Base-by-base conservation (phyloP, 2,329 filamentous ascomycete species). In the Monilinia fructicola region DNA sequence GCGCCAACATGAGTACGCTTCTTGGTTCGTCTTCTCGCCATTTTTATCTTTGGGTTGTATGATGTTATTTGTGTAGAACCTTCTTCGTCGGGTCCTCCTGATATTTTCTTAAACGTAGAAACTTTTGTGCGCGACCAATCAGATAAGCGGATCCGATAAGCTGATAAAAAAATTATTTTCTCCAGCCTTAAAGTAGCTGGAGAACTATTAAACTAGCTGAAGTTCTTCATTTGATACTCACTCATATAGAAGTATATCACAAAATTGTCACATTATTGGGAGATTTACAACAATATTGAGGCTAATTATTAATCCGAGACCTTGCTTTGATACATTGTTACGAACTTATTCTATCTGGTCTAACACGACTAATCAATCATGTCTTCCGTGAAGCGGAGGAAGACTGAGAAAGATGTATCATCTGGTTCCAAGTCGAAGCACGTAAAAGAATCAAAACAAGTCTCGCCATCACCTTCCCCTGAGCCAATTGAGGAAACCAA, bases 1-100 rank as follows among this genome's bases (percentile, higher is more conserved):
- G 89, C 86, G 68, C 89, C 87, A 65, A 89, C 79, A 78, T 97
- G 93, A 68, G 93, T 97, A 77, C 92, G 88, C 85, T 94, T 96
- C 83, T 97, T 97, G 62, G 87, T 88, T 75, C 92, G 84, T 80
- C 85, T 85, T 78, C 89, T 90, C 46, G 91, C 92, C 93, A 96
- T 96, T 74, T 69, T 73, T 69, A 56, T 69, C 54, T 52, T 48
- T 52, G 44, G 16, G 31, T 71, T 68, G 67, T 64, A 68, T 64
- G 64, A 66, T 72, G 62, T 68, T 63, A 66, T 48, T 50, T 48
- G 23, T 31, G 23, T 21, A 35, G 55, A 58, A 50, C 44, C 40
- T 63, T 48, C n/a, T n/a, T n/a, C n/a, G n/a, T n/a, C n/a, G n/a
- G n/a, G 55, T 65, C 52, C 26, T 63, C 31, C 42, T 53, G 31